Evolutionary conservation across 371 early-diverging fungal genomes (phyloP).

Genomic region (Mortierella sp.): DNA sequence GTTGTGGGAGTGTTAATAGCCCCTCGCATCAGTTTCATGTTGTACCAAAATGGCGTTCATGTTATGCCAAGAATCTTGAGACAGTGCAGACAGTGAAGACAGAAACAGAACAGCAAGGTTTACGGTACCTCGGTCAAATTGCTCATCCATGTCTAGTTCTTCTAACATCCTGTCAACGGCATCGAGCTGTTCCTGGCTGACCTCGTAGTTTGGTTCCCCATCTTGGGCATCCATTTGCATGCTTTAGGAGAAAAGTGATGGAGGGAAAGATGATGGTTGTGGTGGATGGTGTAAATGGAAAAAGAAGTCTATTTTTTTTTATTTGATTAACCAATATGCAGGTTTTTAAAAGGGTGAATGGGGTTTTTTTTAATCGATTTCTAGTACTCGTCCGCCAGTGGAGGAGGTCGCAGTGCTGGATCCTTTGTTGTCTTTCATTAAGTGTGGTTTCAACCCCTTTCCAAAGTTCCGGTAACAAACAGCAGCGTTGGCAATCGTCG

Average conservation of each 20-base stretch:
- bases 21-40: neutral
- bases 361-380: conserved; percentile 26
- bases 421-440: conserved; percentile 21
- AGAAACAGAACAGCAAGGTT: too few relatives aligned
- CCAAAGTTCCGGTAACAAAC: conserved; percentile 85
- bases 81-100: too few relatives aligned
- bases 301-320: too few relatives aligned
- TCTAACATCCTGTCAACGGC: conserved; percentile 53
- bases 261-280: too few relatives aligned
- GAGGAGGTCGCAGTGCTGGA: conserved; percentile 16
- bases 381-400: conserved; percentile 31
- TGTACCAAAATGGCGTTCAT: too few relatives aligned
- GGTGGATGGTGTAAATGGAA: too few relatives aligned
- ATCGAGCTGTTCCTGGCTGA: conserved; percentile 48
- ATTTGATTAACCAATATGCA: too few relatives aligned
- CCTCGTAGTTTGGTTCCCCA: conserved; percentile 30
- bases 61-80: neutral
- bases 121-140: conserved; percentile 44
- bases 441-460: conserved; percentile 74
- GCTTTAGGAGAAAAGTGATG: too few relatives aligned
- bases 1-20: neutral
- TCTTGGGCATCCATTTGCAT: conserved; percentile 19
- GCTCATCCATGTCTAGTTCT: conserved; percentile 42
- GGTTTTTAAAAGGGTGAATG: too few relatives aligned
- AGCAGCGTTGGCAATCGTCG: conserved; percentile 78